These are phyloP conservation scores for Thraustochytrium striatum DNA, from an alignment of 352 stramenopile genomes.

Conservation along the genomic window DNA sequence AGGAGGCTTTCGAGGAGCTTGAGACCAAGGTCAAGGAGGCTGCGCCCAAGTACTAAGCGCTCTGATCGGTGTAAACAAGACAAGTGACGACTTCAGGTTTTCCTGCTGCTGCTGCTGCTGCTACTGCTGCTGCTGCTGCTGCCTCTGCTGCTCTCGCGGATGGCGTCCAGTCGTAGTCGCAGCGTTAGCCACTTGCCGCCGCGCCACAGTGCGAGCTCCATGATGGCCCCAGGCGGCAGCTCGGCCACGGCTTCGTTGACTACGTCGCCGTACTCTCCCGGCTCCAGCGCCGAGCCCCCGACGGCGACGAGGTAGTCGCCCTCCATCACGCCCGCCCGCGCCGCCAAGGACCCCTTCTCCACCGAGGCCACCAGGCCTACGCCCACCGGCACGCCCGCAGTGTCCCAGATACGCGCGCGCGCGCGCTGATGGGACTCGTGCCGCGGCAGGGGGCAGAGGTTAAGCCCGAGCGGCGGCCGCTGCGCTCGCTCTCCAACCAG, in stretches of 20 bases:
- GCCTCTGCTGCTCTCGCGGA: too few relatives aligned
- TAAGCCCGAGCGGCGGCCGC: conserved; percentile 3
- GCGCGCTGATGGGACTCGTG: not conserved
- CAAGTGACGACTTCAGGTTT: too few relatives aligned
- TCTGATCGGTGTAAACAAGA: not conserved
- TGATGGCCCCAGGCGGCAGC: not conserved
- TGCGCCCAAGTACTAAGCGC: conserved; percentile 32
- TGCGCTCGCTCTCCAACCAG: not conserved
- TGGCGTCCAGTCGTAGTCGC: too few relatives aligned
- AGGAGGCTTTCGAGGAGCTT: conserved; percentile 37
- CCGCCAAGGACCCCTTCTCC: not conserved
- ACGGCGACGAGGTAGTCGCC: conserved; percentile 36
- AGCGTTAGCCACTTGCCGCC: not conserved
- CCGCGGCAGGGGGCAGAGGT: not conserved
- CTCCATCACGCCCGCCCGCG: not conserved
- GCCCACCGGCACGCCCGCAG: not conserved
- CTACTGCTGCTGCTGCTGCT: too few relatives aligned
- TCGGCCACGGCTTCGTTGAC: conserved; percentile 6
- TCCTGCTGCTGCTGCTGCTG: too few relatives aligned
- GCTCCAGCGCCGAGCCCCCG: conserved; percentile 7
- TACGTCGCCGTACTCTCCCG: conserved; percentile 15
- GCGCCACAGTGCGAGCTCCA: conserved; percentile 21
- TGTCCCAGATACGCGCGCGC: not conserved
- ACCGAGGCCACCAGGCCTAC: conserved; percentile 7
- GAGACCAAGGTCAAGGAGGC: conserved; percentile 26